phyloP scores from a whole-genome alignment of 768 basidiomycete species.

The Termitomyces sp. region DNA sequence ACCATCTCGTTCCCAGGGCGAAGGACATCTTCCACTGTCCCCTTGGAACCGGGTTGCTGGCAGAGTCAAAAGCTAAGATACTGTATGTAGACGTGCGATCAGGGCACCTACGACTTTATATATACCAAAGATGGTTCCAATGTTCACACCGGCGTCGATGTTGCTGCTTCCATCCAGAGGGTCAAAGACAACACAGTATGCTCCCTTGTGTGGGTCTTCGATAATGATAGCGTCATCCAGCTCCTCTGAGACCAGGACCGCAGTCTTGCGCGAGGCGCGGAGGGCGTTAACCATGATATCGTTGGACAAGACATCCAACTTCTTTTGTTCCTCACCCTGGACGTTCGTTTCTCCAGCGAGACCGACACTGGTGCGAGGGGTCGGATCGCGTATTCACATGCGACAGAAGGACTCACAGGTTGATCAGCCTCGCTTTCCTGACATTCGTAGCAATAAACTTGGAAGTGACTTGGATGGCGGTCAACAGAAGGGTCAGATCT shows the following conservation, averaged over 20 bases:
- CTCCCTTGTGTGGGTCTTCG: conserved; percentile 72
- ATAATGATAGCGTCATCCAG: conserved; percentile 90
- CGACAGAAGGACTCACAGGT: conserved; percentile 58
- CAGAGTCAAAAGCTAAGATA: neutral
- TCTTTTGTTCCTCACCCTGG: conserved; percentile 99
- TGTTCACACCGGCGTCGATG: conserved; percentile 98
- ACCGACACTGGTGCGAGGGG: conserved; percentile 64
- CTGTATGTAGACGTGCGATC: neutral
- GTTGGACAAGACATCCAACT: conserved; percentile 94
- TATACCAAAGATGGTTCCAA: conserved; percentile 96
- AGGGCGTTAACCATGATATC: conserved; percentile 99
- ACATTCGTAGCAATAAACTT: conserved; percentile 99
- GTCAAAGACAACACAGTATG: conserved; percentile 98
- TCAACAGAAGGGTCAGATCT: conserved; percentile 90
- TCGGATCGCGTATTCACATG: conserved; percentile 3
- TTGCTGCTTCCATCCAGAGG: conserved; percentile 95
- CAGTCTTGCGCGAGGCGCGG: conserved; percentile 92
- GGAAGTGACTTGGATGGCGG: conserved; percentile 92
- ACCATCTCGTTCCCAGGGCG: conserved; percentile 96
- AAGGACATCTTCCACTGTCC: conserved; percentile 83
- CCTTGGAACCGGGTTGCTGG: conserved; percentile 71
- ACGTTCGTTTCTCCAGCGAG: conserved; percentile 95
- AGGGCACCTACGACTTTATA: conserved; percentile 72
- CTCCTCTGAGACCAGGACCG: conserved; percentile 96
- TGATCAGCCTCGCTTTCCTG: conserved; percentile 93